Evolutionary conservation across 2,329 filamentous ascomycete species (phyloP), one percentile per base, ranked within the genome.

Genomic region (Clonostachys byssicola): DNA sequence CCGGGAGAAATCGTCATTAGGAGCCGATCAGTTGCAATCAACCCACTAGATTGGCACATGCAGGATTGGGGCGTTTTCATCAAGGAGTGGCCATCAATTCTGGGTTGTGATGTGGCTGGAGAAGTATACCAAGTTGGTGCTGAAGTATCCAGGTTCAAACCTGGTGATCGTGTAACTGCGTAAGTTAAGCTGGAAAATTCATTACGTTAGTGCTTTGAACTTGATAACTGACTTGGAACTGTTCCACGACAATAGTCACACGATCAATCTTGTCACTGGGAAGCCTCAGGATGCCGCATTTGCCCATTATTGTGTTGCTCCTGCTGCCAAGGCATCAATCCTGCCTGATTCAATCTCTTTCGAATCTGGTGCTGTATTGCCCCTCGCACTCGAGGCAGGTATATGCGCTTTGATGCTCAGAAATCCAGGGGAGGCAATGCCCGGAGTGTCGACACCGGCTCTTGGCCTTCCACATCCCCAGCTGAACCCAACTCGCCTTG

Each of bases 51-150:
- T 49, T 53, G 49, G 33, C 54, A 57, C 38, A 59, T 61, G 50
- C 57, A 56, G 40, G 57, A 63, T 13, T 34, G 30, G 4, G 65
- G 62, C 20, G 55, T 68, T 33, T 61, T 70, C 40, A 46, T 68
- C 12, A 51, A 67, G 52, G 58, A 58, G 44, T 62, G 53, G 51
- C 59, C 60, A 8, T 47, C 54, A 30, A 50, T 61, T 34, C 50
- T 60, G 14, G 62, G 63, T 33, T 58, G 55, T 43, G 63, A 65
- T 46, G 54, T 59, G 6, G 62, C 62, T 30, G 62, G 62, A 14
- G 52, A 56, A n/a, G 58, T 64, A 5, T 38, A 56, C 40, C 49
- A 59, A 34, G 54, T 62, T n/a, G 60, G 60, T 34, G 23, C 52
- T 3, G 51, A 49, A 6, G 52, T 51, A 3, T 46, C 35, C 5